Evolutionary conservation across 805 yeast species (phyloP), one percentile per base, ranked within the genome.

Genomic region (Suhomyces vadensis): DNA sequence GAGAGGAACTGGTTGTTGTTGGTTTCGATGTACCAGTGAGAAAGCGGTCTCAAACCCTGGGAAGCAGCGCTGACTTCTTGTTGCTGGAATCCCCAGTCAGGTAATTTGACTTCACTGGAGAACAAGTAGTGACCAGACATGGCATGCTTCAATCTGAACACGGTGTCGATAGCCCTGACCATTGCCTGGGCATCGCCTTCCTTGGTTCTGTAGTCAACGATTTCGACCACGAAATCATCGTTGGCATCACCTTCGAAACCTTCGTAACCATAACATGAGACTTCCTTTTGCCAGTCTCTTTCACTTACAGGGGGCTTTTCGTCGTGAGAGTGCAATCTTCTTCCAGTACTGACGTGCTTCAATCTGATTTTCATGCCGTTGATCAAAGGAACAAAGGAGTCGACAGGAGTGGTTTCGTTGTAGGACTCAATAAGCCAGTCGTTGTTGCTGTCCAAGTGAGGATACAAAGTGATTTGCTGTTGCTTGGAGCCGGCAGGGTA

Each of bases 251-350:
- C 95, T 20, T 59, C 81, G 55, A 85, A 87, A 3, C 87, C 89
- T 35, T 82, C 83, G 55, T 60, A 82, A 17, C 95, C 95, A 61
- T 87, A 87, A 65, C 83, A 74, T 3, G 89, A 77, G 14, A 76
- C 88, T 69, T 87, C 95, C 64, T 83, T 85, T 68, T 85, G 91
- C 94, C 94, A 87, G 56, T 87, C 95, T 47, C 75, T 69, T 58
- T 81, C 85, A 45, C 84, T 72, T 14, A 85, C 88, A 13, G 92
- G 87, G 20, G 91, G 82, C 63, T 86, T 83, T 55, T 84, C 83
- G 61, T 87, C 94, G 60, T 87, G 95, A 6, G 94, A 82, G 65
- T 87, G 95, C 58, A 87, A 74, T 73, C 94, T 79, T 60, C 86
- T 69, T 40, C 74, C 71, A 19, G 90, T 77, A 39, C 60, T 54